These are phyloP conservation scores for Trypanosoma rangeli DNA, from an alignment of 208 protist species.

Conservation along the genomic window DNA sequence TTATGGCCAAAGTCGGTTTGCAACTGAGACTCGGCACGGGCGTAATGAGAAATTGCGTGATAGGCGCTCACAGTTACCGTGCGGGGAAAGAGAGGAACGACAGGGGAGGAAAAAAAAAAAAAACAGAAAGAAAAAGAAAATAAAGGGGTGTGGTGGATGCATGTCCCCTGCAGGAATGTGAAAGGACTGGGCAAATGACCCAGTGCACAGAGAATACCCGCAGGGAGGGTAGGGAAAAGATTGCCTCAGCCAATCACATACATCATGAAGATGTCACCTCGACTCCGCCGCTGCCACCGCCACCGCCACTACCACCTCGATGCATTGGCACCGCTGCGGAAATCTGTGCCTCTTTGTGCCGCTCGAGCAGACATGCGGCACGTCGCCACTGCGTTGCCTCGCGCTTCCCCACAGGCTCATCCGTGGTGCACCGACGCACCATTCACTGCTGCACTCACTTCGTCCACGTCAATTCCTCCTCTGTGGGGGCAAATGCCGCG, in stretches of 20 bases:
- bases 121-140: constrained; percentile 23
- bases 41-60: neutral
- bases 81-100: neutral
- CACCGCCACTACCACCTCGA: neutral
- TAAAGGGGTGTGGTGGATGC: neutral
- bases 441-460: constrained; percentile 26
- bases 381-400: constrained; percentile 33
- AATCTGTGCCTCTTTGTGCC: constrained; percentile 12
- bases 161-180: neutral
- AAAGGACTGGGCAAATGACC: neutral
- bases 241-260: neutral
- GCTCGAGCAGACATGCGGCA: constrained; percentile 15
- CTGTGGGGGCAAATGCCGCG: constrained; percentile 52
- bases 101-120: constrained; percentile 6
- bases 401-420: constrained; percentile 28
- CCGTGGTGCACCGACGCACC: constrained; percentile 25
- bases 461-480: constrained; percentile 69
- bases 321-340: neutral
- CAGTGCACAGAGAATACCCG: neutral
- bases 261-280: neutral
- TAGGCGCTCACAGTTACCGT: neutral
- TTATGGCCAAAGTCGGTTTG: too few relatives aligned
- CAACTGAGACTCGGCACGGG: neutral
- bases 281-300: neutral
- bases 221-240: neutral